Evolutionary conservation across 805 yeast species (phyloP), one percentile per base, ranked within the genome.

Genomic region (Candida manassasensis): DNA sequence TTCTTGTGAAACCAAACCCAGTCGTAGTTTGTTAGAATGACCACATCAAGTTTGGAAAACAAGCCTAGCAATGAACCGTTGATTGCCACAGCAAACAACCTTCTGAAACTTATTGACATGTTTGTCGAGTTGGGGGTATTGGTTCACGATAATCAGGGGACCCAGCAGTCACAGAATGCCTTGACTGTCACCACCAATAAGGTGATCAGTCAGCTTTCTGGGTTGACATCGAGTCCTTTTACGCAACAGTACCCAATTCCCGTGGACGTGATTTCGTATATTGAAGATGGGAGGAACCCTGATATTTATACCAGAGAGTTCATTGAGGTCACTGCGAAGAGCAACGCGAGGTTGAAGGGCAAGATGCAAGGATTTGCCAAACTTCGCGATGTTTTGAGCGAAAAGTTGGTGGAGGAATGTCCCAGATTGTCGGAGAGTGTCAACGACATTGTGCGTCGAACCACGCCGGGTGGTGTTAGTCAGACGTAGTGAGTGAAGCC

Each of bases 241-340:
- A 55, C 62, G 3, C 54, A 47, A 29, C 59, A 68, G 39, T 58
- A 55, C 27, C 67, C 79, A 1, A 70, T 84, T 3, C 96, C 96
- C 1, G 57, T 83, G 25, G 96, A 89, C 51, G 89, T 89, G n/a
- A 66, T 88, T 10, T 81, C 83, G 43, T 93, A 93, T 52, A 86
- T 93, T 25, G 97, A 93, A 53, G 95, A 87, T 51, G 98, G 98
- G 2, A 70, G 98, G 47, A 93, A 93, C 53, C 97, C 98, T 0
- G 97, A 93, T 53, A 88, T 93, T 26, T 93, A 93, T 59, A 88
- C 97, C 1, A 74, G 98, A 55, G 98, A 93, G 61, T 93, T 93
- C 61, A 86, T 90, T 11, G 98, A 93, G 55, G 85, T 90, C 22
- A 83, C 93, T n/a, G 80, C 88, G 26, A 81, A 86, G 48, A 79